Evolutionary conservation across 768 basidiomycete species (phyloP), one percentile per base, ranked within the genome.

Genomic region (Dacryopinax spathularia): DNA sequence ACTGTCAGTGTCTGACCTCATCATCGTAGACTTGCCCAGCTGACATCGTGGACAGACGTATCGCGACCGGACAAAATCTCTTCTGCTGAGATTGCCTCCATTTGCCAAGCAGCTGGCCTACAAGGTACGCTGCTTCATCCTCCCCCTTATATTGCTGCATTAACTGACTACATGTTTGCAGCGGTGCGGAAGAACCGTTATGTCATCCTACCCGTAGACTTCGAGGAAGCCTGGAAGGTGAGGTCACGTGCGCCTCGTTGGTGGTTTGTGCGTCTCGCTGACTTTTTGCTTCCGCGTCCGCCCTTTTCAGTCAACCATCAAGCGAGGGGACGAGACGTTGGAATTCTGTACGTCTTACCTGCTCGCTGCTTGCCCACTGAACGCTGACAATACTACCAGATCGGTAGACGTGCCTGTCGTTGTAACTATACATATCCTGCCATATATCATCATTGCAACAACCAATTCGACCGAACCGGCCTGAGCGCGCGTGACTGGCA

Each of bases 201-300:
- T 77, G 84, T 99, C 48, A 94, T 99, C 72, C 78, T 98, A 22
- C 95, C 96, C 0, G 83, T 88, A 15, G 96, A 99, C 81, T 98
- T 99, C 70, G 96, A 99, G 73, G 95, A 98, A 75, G 93, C 93
- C 72, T 99, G 94, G 94, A 98, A 97, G 82, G 93, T 95, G 68
- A 71, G 89, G 83, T 81, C 67, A 84, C 16, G 34, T 86, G 85
- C 79, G 72, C 64, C 33, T 68, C 82, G 72, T 79, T 81, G 81
- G 76, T 70, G 65, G 65, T 67, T 66, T 64, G 37, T 69, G 44
- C 48, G 34, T n/a, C 62, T 16, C 35, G 39, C 48, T 66, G 60
- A 48, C 69, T 65, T 67, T 63, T 62, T 65, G 66, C 60, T 69
- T 65, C 65, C 68, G 66, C 63, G 31, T 34, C 37, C 61, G 66